A percentile compares a stretch with the other conserved stretches of the same genome.
Evolutionary conservation across 371 early-diverging fungal species (phyloP).

Genomic region (Syncephalastrum contaminatum): DNA sequence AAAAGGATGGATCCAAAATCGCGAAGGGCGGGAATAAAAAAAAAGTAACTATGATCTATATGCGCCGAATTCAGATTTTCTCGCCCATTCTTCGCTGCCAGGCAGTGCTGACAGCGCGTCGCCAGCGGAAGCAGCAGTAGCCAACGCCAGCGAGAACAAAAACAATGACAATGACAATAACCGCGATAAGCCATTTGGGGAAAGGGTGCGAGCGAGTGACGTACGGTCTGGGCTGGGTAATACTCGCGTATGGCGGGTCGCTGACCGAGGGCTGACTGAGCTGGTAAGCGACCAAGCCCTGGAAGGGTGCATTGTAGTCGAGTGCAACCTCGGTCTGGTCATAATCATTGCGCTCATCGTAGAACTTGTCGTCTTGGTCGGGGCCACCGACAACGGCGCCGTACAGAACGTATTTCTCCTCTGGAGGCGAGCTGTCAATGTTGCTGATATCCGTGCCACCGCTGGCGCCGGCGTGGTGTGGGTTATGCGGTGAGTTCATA

Average conservation of each 20-base stretch:
- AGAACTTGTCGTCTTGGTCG: constrained; percentile 50
- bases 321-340: constrained; percentile 58
- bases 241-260: constrained; percentile 58
- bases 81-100: no score
- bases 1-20: background rate
- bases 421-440: constrained; percentile 41
- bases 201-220: constrained; percentile 13
- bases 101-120: background rate
- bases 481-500: constrained; percentile 60
- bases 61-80: no score
- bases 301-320: constrained; percentile 68
- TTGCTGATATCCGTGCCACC: constrained; percentile 51
- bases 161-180: constrained; percentile 40
- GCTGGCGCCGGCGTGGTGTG: constrained; percentile 64
- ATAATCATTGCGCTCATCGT: constrained; percentile 55
- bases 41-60: background rate
- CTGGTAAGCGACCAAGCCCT: constrained; percentile 59
- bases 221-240: constrained; percentile 37
- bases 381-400: constrained; percentile 69
- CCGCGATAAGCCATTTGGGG: constrained; percentile 47
- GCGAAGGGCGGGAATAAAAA: constrained; percentile 1
- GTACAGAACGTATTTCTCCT: constrained; percentile 43
- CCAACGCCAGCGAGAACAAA: constrained; percentile 15
- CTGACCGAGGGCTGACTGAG: constrained; percentile 31
- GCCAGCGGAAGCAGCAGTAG: constrained; percentile 11